These are phyloP conservation scores for Brettanomyces naardenensis DNA, from an alignment of 805 yeast species.

Conservation along the genomic window DNA sequence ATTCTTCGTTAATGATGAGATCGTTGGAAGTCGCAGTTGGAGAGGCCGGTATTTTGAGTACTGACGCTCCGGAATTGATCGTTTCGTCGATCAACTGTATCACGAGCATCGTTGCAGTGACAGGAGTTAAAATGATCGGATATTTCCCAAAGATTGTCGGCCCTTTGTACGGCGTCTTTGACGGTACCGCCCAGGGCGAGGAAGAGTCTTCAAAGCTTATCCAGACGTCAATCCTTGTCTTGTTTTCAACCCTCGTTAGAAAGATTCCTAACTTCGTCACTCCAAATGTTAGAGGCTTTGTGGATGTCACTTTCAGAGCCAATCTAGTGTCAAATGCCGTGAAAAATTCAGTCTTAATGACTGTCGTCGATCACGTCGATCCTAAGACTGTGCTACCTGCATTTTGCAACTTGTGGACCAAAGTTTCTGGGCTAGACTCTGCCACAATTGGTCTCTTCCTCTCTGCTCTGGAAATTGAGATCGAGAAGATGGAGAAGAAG, in stretches of 20 bases:
- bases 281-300: conserved; percentile 56
- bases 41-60: conserved; percentile 44
- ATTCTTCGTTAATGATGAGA: conserved; percentile 37
- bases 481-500: conserved; percentile 66
- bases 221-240: conserved; percentile 63
- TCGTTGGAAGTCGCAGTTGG: conserved; percentile 43
- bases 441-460: conserved; percentile 62
- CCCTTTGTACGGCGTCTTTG: conserved; percentile 57
- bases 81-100: conserved; percentile 70
- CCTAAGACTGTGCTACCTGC: conserved; percentile 53
- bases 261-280: conserved; percentile 81
- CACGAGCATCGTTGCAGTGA: conserved; percentile 56
- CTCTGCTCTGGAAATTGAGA: conserved; percentile 54
- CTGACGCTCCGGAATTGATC: conserved; percentile 45
- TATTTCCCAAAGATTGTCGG: conserved; percentile 79
- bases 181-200: conserved; percentile 24
- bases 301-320: conserved; percentile 50
- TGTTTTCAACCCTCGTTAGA: conserved; percentile 68
- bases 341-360: conserved; percentile 53
- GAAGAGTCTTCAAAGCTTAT: conserved; percentile 32
- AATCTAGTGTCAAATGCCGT: conserved; percentile 50
- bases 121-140: conserved; percentile 85
- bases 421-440: conserved; percentile 29
- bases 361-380: conserved; percentile 62
- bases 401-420: conserved; percentile 56